These are phyloP conservation scores for Mayamaea pseudoterrestris DNA, from an alignment of 108 stramenopile genomes.

Conservation along the genomic window DNA sequence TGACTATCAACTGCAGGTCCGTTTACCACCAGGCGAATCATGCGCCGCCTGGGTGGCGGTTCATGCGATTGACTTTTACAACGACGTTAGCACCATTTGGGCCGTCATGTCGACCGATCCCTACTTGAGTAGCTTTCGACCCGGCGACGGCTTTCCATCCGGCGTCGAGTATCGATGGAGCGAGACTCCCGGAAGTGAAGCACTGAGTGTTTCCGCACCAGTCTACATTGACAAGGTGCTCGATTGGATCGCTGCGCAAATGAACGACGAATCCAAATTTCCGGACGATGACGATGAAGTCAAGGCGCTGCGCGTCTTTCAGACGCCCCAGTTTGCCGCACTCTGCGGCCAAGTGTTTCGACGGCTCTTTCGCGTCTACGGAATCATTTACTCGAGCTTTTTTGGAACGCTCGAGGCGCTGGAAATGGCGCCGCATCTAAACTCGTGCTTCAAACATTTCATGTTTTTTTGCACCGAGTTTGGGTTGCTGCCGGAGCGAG, in stretches of 20 bases:
- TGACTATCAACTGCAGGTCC: constrained; percentile 23
- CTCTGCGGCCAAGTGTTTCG: constrained; percentile 81
- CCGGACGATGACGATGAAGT: constrained; percentile 86
- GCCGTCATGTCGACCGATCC: constrained; percentile 85
- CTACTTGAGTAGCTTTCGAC: constrained; percentile 68
- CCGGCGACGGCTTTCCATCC: constrained; percentile 84
- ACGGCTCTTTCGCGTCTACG: constrained; percentile 82
- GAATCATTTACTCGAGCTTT: constrained; percentile 81
- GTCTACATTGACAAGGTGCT: constrained; percentile 81
- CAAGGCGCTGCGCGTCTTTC: constrained; percentile 69
- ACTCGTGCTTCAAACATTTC: constrained; percentile 88
- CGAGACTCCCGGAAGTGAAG: constrained; percentile 28
- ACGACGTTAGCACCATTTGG: constrained; percentile 83
- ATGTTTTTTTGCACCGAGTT: constrained; percentile 91
- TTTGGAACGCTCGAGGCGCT: constrained; percentile 82
- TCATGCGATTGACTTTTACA: constrained; percentile 88
- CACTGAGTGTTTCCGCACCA: constrained; percentile 68
- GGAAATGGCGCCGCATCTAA: constrained; percentile 84
- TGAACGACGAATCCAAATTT: constrained; percentile 82
- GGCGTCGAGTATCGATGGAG: constrained; percentile 85
- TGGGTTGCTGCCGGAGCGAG: constrained; percentile 77
- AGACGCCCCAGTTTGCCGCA: constrained; percentile 81
- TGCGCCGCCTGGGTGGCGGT: constrained; percentile 89
- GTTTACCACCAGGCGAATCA: constrained; percentile 78
- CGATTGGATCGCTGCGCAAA: constrained; percentile 81